A percentile compares a stretch with the other conserved stretches of the same genome.
Conservation (phyloP, 2,329 filamentous ascomycete species). For the Botrytis deweyae region DNA sequence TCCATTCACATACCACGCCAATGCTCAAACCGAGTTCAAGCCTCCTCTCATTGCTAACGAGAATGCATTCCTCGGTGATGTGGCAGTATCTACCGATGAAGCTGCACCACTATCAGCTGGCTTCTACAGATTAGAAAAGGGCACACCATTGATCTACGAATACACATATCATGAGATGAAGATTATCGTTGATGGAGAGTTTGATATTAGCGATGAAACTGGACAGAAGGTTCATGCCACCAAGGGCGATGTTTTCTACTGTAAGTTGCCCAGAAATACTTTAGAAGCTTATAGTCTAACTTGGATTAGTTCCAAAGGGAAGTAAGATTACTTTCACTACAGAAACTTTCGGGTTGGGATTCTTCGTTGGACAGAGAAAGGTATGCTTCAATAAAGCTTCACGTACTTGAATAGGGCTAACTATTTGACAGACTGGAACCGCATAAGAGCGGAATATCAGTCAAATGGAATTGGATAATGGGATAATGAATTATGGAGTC, state of each 20-base stretch:
- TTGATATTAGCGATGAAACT: conserved; percentile 59
- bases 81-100: conserved; percentile 48
- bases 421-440: conserved; percentile 8
- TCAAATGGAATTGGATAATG: neutral
- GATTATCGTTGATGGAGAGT: conserved; percentile 63
- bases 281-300: conserved; percentile 19
- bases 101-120: conserved; percentile 57
- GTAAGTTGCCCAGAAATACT: conserved; percentile 27
- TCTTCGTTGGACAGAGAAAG: conserved; percentile 41
- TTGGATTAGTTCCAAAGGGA: conserved; percentile 38
- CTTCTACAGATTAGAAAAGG: conserved; percentile 62
- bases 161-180: conserved; percentile 69
- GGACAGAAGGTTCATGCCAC: conserved; percentile 56
- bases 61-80: conserved; percentile 61
- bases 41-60: conserved; percentile 62
- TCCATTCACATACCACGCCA: conserved; percentile 46
- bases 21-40: conserved; percentile 56
- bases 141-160: conserved; percentile 60
- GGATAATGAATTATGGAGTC: conserved; percentile 6
- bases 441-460: conserved; percentile 4
- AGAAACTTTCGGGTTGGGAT: conserved; percentile 39
- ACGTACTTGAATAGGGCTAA: neutral
- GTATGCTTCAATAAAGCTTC: conserved; percentile 24
- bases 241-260: conserved; percentile 63
- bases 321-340: conserved; percentile 41